Percentiles rank a stretch among this genome's conserved stretches.
Evolutionary conservation across 257 asterid species (phyloP).

Genomic region (Solanum chiquidenum): DNA sequence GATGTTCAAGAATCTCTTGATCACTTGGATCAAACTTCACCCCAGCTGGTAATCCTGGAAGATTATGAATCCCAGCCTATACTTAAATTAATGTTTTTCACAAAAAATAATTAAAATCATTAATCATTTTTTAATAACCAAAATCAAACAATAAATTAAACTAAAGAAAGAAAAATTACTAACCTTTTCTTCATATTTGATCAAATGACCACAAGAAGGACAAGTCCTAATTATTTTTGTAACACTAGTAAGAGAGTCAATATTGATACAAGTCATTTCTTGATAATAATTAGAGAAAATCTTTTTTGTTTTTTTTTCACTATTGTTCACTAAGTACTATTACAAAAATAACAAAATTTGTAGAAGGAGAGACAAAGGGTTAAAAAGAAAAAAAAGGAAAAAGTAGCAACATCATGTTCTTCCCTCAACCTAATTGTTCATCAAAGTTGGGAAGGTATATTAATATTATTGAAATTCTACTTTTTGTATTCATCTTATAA

Average conservation of each 20-base stretch:
- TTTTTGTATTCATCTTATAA: conserved; percentile 2
- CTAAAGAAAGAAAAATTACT: not conserved
- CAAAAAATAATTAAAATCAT: not conserved
- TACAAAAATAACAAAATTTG: conserved; percentile 1
- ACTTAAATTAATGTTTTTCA: not conserved
- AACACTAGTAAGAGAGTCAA: not conserved
- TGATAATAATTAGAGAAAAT: not conserved
- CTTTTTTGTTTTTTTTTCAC: not conserved
- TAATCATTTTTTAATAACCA: not conserved
- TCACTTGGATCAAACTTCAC: conserved; percentile 49
- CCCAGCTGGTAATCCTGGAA: conserved; percentile 38
- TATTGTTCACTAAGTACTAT: conserved; percentile 8
- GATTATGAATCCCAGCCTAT: conserved; percentile 27
- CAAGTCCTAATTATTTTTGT: conserved; percentile 9
- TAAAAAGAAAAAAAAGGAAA: conserved; percentile 17
- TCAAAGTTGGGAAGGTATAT: conserved; percentile 27
- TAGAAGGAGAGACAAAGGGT: conserved; percentile 9
- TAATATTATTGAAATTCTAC: conserved; percentile 11
- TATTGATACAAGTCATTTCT: conserved; percentile 21
- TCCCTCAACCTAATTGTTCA: conserved; percentile 18
- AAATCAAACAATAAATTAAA: not conserved
- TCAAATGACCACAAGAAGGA: conserved; percentile 31
- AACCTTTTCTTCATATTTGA: conserved; percentile 28
- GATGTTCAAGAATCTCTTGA: conserved; percentile 35
- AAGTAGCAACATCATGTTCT: conserved; percentile 21